Percentiles rank a stretch among this genome's conserved stretches.
Conservation (phyloP, 352 stramenopile genomes). For the Globisporangium ultimum region DNA sequence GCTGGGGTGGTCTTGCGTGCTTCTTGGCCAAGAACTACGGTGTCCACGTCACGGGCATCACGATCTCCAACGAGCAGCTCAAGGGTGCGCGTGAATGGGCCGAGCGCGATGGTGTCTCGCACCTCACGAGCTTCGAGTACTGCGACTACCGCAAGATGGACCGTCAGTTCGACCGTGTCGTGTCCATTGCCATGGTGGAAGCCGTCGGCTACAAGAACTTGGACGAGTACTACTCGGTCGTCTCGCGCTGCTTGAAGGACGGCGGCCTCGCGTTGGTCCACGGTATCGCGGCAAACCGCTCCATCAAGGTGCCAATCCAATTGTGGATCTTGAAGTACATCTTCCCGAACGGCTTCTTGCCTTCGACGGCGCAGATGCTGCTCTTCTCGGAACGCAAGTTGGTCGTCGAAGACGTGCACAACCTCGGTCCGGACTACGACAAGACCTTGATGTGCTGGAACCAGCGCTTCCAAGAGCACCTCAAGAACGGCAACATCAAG, state of each 20-base stretch:
- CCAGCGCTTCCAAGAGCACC: constrained; percentile 79
- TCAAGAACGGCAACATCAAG: constrained; percentile 73
- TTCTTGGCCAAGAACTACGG: constrained; percentile 87
- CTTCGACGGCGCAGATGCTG: constrained; percentile 72
- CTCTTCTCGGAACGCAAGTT: constrained; percentile 78
- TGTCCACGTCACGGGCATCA: constrained; percentile 87
- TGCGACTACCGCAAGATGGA: constrained; percentile 90
- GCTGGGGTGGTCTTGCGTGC: constrained; percentile 86
- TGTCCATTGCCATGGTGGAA: constrained; percentile 89
- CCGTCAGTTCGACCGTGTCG: constrained; percentile 83
- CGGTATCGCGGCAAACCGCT: constrained; percentile 81
- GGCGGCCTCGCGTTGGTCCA: constrained; percentile 74
- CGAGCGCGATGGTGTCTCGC: constrained; percentile 65
- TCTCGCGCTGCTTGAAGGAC: constrained; percentile 81
- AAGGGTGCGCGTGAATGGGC: constrained; percentile 83
- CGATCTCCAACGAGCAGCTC: constrained; percentile 89
- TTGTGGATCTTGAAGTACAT: constrained; percentile 91
- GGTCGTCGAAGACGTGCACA: constrained; percentile 80
- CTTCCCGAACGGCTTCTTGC: constrained; percentile 87
- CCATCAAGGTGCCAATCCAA: constrained; percentile 78
- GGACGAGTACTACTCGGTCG: constrained; percentile 80
- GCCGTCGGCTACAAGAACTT: constrained; percentile 89
- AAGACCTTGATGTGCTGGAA: constrained; percentile 90
- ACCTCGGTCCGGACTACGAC: constrained; percentile 87
- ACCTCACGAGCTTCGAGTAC: constrained; percentile 88